phyloP scores from a whole-genome alignment of 495 filamentous ascomycete species.

The Neurospora sublineolata region DNA sequence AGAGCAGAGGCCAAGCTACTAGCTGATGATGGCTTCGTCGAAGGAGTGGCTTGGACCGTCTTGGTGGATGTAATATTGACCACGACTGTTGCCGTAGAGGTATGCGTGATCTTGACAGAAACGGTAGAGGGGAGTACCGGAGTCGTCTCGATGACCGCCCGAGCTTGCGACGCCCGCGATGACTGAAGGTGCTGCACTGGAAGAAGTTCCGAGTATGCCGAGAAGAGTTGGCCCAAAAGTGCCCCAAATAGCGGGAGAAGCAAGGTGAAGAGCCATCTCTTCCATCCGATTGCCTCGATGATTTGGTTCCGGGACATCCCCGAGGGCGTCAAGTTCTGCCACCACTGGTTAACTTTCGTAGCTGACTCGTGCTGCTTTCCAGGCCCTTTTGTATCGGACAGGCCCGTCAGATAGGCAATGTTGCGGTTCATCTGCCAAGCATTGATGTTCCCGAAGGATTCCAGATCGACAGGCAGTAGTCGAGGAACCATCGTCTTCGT shows the following conservation, averaged over 20 bases:
- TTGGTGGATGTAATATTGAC: slow-evolving; percentile 28
- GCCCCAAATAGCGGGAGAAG: slow-evolving; percentile 10
- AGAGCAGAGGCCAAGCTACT: slow-evolving; percentile 27
- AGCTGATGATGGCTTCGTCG: slow-evolving; percentile 9
- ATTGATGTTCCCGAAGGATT: slow-evolving; percentile 61
- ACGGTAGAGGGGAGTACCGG: neutral
- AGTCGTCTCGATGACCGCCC: neutral
- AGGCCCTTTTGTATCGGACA: slow-evolving; percentile 21
- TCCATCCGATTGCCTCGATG: neutral
- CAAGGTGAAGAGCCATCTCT: slow-evolving; percentile 5
- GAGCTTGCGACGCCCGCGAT: neutral
- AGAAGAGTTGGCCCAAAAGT: slow-evolving; percentile 3
- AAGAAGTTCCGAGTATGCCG: neutral
- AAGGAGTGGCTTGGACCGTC: slow-evolving; percentile 27
- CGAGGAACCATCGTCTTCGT: slow-evolving; percentile 40
- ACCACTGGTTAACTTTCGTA: slow-evolving; percentile 14
- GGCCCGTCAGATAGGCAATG: slow-evolving; percentile 52
- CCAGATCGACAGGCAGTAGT: slow-evolving; percentile 60
- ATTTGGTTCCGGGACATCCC: neutral
- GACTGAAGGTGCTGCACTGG: neutral
- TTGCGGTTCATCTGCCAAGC: slow-evolving; percentile 65
- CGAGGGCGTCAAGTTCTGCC: slow-evolving; percentile 16
- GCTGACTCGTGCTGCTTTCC: slow-evolving; percentile 5
- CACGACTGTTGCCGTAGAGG: slow-evolving; percentile 24
- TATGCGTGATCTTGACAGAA: slow-evolving; percentile 12